Evolutionary conservation across 164 flowering plant genomes (phyloP).

Genomic region (Kingdonia uniflora): DNA sequence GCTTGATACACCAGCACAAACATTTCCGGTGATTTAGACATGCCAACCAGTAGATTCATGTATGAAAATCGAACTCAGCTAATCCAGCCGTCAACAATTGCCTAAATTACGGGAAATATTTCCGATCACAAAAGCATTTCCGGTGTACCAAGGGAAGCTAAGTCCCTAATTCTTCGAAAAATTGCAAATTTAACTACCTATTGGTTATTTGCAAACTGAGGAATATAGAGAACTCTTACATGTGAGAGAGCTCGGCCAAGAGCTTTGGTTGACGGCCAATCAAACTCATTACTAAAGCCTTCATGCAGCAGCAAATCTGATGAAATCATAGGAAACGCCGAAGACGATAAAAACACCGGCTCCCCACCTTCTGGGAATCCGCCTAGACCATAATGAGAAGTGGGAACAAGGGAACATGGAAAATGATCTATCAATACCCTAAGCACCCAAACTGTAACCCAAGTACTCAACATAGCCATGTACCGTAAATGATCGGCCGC

Average conservation of each 20-base stretch:
- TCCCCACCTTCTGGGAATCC: not conserved
- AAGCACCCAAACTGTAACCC: constrained; percentile 46
- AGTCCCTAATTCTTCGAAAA: too few species aligned
- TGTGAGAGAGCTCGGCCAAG: constrained; percentile 34
- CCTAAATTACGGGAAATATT: too few species aligned
- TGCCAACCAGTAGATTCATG: not conserved
- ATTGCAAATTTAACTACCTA: too few species aligned
- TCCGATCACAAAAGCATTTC: too few species aligned
- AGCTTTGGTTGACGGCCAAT: constrained; percentile 20
- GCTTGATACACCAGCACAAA: too few species aligned
- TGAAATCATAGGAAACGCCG: constrained; percentile 11
- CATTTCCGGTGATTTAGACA: not conserved
- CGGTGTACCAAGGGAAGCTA: too few species aligned
- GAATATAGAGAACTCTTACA: constrained; percentile 5
- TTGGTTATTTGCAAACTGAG: too few species aligned
- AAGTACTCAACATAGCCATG: constrained; percentile 37
- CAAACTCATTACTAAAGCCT: constrained; percentile 9
- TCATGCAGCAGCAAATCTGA: constrained; percentile 21
- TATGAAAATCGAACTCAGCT: not conserved
- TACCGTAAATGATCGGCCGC: constrained; percentile 30
- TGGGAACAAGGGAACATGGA: constrained; percentile 19
- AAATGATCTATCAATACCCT: constrained; percentile 37
- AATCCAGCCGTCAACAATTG: not conserved
- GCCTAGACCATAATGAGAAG: constrained; percentile 11
- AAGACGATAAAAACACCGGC: not conserved